phyloP scores from a whole-genome alignment of 768 basidiomycete species.

The Lactarius hatsudake region DNA sequence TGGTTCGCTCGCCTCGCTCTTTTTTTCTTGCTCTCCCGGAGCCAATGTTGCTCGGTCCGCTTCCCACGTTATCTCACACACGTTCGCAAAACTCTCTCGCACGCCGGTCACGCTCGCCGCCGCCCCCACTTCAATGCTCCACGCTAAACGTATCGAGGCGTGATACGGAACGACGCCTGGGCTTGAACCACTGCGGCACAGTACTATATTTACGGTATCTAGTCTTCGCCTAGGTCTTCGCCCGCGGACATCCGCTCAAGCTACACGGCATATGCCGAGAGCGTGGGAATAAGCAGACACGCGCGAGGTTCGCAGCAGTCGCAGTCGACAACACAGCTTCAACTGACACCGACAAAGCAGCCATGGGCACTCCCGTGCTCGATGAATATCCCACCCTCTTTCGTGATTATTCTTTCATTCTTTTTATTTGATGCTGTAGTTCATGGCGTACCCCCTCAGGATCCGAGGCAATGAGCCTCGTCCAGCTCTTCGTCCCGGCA shows the following conservation, averaged over 20 bases:
- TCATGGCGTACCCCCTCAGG: constrained; percentile 44
- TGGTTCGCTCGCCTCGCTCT: background rate
- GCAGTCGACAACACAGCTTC: background rate
- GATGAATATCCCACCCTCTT: constrained; percentile 83
- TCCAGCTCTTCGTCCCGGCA: constrained; percentile 94
- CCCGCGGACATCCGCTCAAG: background rate
- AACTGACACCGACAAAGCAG: constrained; percentile 17
- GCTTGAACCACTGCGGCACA: background rate
- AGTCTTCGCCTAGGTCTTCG: background rate
- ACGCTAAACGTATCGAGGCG: background rate
- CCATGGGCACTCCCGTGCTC: constrained; percentile 35
- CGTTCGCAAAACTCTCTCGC: no score
- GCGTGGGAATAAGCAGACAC: background rate
- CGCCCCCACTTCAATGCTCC: background rate
- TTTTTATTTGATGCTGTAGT: background rate
- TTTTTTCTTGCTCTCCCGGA: no score
- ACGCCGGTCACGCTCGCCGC: no score
- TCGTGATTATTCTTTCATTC: constrained; percentile 49
- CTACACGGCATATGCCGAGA: background rate
- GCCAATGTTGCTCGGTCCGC: no score
- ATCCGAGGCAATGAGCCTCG: constrained; percentile 97
- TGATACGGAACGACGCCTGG: background rate
- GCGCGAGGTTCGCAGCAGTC: background rate
- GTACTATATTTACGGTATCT: background rate
- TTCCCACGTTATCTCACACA: no score